phyloP scores from a whole-genome alignment of 805 yeast genomes.

The Candida vartiovaarae region DNA sequence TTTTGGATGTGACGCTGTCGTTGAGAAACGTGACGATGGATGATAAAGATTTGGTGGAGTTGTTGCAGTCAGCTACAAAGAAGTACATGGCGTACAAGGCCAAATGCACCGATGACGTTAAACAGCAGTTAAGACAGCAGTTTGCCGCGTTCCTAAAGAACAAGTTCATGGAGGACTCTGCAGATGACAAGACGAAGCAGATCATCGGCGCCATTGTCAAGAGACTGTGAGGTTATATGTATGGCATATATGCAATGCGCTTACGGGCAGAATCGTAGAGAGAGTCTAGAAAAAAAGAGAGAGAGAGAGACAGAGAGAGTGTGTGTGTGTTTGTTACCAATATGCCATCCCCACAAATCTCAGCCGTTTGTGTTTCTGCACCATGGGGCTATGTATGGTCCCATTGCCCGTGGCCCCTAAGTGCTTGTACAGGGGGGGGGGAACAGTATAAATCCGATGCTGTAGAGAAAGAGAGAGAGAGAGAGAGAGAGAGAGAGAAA shows the following conservation, averaged over 20 bases:
- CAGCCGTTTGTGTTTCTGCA: not conserved
- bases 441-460: too few species aligned
- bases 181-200: constrained; percentile 15
- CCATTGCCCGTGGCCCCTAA: not conserved
- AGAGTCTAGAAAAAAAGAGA: not conserved
- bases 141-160: constrained; percentile 11
- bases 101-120: constrained; percentile 30
- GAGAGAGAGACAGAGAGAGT: too few species aligned
- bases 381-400: not conserved
- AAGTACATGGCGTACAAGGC: constrained; percentile 55
- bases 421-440: not conserved
- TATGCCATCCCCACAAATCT: too few species aligned
- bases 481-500: too few species aligned
- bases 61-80: constrained; percentile 63
- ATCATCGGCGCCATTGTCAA: constrained; percentile 21
- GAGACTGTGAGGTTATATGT: constrained; percentile 9
- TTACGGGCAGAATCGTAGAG: not conserved
- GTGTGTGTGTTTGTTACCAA: too few species aligned
- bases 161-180: constrained; percentile 28
- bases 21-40: constrained; percentile 43
- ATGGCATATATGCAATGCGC: not conserved
- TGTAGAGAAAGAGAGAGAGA: too few species aligned
- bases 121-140: constrained; percentile 28
- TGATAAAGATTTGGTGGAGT: constrained; percentile 43
- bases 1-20: constrained; percentile 58